A percentile compares a stretch with the other conserved stretches of the same genome.
Conservation (phyloP, 179 eudicot species). For the Pouteria campechiana region DNA sequence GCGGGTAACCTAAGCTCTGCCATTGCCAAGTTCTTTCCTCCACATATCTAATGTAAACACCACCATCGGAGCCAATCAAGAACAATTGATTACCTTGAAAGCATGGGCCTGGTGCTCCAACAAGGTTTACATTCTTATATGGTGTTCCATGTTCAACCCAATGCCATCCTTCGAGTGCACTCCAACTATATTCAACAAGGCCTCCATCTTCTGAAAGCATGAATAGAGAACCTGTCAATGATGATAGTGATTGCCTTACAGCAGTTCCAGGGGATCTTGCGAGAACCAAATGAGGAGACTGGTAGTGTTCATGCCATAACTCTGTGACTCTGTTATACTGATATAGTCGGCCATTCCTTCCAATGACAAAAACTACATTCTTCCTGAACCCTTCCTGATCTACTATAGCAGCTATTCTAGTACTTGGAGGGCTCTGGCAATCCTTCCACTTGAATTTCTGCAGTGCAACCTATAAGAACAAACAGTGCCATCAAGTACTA, state of each 20-base stretch:
- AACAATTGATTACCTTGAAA: slow-evolving; percentile 45
- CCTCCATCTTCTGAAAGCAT: slow-evolving; percentile 68
- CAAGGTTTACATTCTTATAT: slow-evolving; percentile 28
- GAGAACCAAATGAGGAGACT: slow-evolving; percentile 66
- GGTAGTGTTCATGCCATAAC: slow-evolving; percentile 73
- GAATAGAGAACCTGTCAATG: slow-evolving; percentile 58
- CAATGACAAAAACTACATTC: slow-evolving; percentile 54
- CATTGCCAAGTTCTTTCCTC: slow-evolving; percentile 55
- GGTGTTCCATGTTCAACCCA: slow-evolving; percentile 93
- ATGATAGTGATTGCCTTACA: slow-evolving; percentile 31
- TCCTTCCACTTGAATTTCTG: slow-evolving; percentile 80
- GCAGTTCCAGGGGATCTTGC: slow-evolving; percentile 63
- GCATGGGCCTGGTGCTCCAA: slow-evolving; percentile 67
- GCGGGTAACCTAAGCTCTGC: slow-evolving; percentile 51
- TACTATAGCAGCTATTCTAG: slow-evolving; percentile 59
- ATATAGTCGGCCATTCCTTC: slow-evolving; percentile 49
- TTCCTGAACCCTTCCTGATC: slow-evolving; percentile 72
- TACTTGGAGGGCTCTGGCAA: slow-evolving; percentile 51
- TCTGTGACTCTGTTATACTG: slow-evolving; percentile 70
- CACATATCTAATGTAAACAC: slow-evolving; percentile 49
- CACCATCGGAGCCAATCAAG: slow-evolving; percentile 70
- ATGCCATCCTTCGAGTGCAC: slow-evolving; percentile 52
- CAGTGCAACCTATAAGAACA: slow-evolving; percentile 52
- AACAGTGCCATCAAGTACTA: no score
- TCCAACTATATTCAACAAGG: slow-evolving; percentile 76